Evolutionary conservation across 805 yeast species (phyloP), one percentile per base, ranked within the genome.

Genomic region (Starmerella ratchasimensis): DNA sequence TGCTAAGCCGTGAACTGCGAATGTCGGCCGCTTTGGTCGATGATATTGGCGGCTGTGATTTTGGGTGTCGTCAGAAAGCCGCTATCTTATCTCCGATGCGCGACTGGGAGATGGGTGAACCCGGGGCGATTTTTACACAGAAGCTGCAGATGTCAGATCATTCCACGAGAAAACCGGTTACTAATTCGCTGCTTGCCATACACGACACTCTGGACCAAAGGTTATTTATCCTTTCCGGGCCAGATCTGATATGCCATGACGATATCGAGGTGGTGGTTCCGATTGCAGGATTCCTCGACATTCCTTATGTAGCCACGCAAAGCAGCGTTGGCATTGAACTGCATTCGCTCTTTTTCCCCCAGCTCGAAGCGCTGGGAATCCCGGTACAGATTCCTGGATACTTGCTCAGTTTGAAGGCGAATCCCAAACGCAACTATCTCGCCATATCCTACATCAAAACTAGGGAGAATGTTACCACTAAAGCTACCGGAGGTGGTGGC

Each of bases 111-210:
- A 45, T 36, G 31, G 5, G n/a, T 10, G 27, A 23, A 5, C 15
- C 37, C 4, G 47, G 47, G 27, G 20, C 15, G 2, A 37, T 41
- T 4, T 44, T 44, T 31, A 23, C 35, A 22, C 47, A 43, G 28
- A 2, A 22, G 10, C 31, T 42, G n/a, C 16, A 3, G 25, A 27
- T 7, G 10, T 8, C 11, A 7, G 13, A 6, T n/a, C n/a, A 5
- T 5, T 28, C 33, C 7, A 13, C n/a, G 34, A 13, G 17, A 11
- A 8, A 8, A 4, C 5, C n/a, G 32, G n/a, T 8, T 29, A 4
- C 4, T 6, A 17, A 29, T 13, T 29, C 18, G 18, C 29, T 41
- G 17, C 28, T 39, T 11, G 43, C 43, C 8, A 6, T 20, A 5
- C 42, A 37, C 16, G 48, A 45, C 27, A 31, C 39, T 15, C 31